Evolutionary conservation across 257 asterid genomes (phyloP).

Genomic region (Capsicum chinense): DNA sequence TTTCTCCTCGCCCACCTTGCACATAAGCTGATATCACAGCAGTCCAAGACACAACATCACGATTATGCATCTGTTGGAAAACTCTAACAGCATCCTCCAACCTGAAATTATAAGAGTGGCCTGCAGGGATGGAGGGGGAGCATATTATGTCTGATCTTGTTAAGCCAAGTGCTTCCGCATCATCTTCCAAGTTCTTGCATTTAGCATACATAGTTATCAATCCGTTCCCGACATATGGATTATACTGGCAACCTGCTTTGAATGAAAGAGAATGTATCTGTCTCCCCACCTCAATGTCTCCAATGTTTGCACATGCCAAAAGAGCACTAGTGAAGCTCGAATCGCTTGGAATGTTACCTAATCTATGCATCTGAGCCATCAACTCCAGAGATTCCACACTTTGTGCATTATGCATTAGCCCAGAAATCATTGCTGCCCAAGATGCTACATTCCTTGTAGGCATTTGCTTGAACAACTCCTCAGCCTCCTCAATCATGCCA

Average conservation of each 20-base stretch:
- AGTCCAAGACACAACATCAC: constrained; percentile 36
- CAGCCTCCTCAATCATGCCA: constrained; percentile 41
- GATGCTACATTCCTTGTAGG: constrained; percentile 32
- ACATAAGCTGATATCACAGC: constrained; percentile 36
- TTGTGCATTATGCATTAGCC: constrained; percentile 34
- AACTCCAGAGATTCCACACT: constrained; percentile 29
- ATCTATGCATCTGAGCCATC: constrained; percentile 30
- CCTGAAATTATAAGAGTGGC: constrained; percentile 22
- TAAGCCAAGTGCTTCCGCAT: constrained; percentile 14
- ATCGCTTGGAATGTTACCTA: constrained; percentile 30
- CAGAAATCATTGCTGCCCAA: constrained; percentile 41
- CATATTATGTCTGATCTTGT: constrained; percentile 28
- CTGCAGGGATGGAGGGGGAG: constrained; percentile 30
- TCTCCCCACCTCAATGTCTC: constrained; percentile 29
- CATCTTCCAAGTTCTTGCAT: constrained; percentile 34
- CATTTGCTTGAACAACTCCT: constrained; percentile 33
- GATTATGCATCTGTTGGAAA: constrained; percentile 35
- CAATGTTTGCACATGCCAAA: constrained; percentile 37
- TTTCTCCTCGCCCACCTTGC: constrained; percentile 31
- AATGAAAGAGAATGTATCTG: constrained; percentile 37
- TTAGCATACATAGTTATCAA: constrained; percentile 39
- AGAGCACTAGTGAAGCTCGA: constrained; percentile 32
- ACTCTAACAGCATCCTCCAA: constrained; percentile 25
- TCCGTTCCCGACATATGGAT: constrained; percentile 37
- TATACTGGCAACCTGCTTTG: constrained; percentile 30